Evolutionary conservation across 2,329 filamentous ascomycete species (phyloP), one percentile per base, ranked within the genome.

Genomic region (Paraphaeosphaeria minitans): DNA sequence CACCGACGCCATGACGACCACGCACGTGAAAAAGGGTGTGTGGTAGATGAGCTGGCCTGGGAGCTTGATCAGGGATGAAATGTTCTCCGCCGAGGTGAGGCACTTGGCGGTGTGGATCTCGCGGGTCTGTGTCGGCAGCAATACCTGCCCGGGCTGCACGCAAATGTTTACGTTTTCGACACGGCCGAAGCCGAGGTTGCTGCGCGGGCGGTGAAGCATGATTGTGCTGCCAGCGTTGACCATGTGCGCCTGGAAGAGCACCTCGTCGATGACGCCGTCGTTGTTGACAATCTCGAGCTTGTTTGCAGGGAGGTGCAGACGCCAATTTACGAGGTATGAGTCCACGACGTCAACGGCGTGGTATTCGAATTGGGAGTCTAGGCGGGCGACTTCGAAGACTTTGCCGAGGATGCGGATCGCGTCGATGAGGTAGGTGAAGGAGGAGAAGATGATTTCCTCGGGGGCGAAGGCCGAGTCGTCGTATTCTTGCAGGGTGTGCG

Each of bases 161-260:
- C 89, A 92, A 0, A 88, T 87, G 24, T 84, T 90, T 5, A 79
- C 73, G 24, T 75, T 72, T 50, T 76, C 70, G 7, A 77, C 75
- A 2, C 68, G 42, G 4, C 72, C 74, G 41, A 75, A 75, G 43
- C 75, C 69, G 22, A 78, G 59, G 60, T 78, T 72, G 64, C 78
- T 67, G 55, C 78, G 65, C 60, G 77, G 67, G 56, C 78, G 56
- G 64, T 91, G 75, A 33, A 78, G 66, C 68, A 78, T 75, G 53
- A 78, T 78, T 14, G 73, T 75, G 64, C 68, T 73, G 24, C 76
- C 76, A 6, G 59, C 63, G 33, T 71, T 82, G 68, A 96, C 91
- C 86, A 96, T 94, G 62, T 91, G 89, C 0, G 91, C 93, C 74
- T 96, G 92, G 78, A 97, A 96, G 77, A 97, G 88, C 84, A 96